phyloP scores from a whole-genome alignment of 805 yeast genomes.

The Yarrowia sp. region DNA sequence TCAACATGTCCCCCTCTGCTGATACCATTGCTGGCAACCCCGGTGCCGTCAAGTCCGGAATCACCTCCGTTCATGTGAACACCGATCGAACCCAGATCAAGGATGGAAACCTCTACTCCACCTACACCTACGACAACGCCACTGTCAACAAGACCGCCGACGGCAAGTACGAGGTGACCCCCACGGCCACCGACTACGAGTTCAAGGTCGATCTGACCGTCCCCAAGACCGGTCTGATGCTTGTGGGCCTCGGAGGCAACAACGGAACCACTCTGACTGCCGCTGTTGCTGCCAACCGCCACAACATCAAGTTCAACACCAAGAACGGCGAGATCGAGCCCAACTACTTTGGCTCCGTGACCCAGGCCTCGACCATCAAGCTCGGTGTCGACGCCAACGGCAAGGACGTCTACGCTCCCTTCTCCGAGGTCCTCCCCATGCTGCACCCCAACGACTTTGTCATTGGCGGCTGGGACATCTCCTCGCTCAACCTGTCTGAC shows the following conservation, averaged over 20 bases:
- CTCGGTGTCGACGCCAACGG: constrained; percentile 82
- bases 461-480: constrained; percentile 94
- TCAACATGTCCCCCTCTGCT: constrained; percentile 36
- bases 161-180: constrained; percentile 63
- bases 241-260: constrained; percentile 96
- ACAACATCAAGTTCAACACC: constrained; percentile 72
- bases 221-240: constrained; percentile 83
- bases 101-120: constrained; percentile 51
- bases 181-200: constrained; percentile 69
- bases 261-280: constrained; percentile 91
- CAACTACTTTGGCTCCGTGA: constrained; percentile 91
- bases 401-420: constrained; percentile 87
- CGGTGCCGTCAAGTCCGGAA: constrained; percentile 41
- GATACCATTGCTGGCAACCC: constrained; percentile 35
- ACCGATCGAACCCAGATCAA: constrained; percentile 53
- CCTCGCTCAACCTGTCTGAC: constrained; percentile 61
- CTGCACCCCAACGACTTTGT: constrained; percentile 86
- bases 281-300: constrained; percentile 79
- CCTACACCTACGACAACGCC: constrained; percentile 74
- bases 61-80: constrained; percentile 52
- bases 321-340: constrained; percentile 74
- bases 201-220: constrained; percentile 79
- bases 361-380: constrained; percentile 87
- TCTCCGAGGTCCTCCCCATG: constrained; percentile 84
- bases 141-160: constrained; percentile 51